A percentile compares a stretch with the other conserved stretches of the same genome.
Conservation (phyloP, 1,284 basidiomycete genomes). For the Retiboletus fuscus region DNA sequence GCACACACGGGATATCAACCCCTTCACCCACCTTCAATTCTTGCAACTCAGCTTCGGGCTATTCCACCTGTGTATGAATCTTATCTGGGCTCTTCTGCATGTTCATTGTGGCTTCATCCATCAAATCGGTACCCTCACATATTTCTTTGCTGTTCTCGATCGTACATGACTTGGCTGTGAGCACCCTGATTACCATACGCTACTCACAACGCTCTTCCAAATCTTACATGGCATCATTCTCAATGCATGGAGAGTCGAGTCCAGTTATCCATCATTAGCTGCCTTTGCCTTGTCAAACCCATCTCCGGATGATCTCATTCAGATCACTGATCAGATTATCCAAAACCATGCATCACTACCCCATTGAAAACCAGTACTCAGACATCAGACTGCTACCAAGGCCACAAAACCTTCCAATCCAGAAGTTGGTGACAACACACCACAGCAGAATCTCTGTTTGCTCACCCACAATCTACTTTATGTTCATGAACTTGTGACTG, state of each 20-base stretch:
- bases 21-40: too few relatives aligned
- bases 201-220: not conserved
- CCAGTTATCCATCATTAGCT: not conserved
- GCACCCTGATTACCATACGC: constrained; percentile 2
- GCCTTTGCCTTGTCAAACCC: not conserved
- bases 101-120: too few relatives aligned
- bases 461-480: constrained; percentile 44
- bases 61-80: too few relatives aligned
- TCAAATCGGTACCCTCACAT: too few relatives aligned
- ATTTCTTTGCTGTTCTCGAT: too few relatives aligned
- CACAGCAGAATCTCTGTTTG: constrained; percentile 36
- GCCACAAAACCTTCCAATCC: too few relatives aligned
- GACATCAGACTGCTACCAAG: too few relatives aligned
- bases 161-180: not conserved
- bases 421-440: too few relatives aligned
- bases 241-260: constrained; percentile 9
- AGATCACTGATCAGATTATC: not conserved
- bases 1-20: too few relatives aligned
- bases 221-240: not conserved
- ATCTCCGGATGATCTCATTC: too few relatives aligned
- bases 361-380: not conserved
- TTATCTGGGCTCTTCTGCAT: too few relatives aligned
- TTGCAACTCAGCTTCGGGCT: too few relatives aligned
- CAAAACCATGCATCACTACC: not conserved
- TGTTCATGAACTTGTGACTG: constrained; percentile 38